These are phyloP conservation scores for Hemileccinum impolitum DNA, from an alignment of 768 basidiomycete species.

Conservation along the genomic window DNA sequence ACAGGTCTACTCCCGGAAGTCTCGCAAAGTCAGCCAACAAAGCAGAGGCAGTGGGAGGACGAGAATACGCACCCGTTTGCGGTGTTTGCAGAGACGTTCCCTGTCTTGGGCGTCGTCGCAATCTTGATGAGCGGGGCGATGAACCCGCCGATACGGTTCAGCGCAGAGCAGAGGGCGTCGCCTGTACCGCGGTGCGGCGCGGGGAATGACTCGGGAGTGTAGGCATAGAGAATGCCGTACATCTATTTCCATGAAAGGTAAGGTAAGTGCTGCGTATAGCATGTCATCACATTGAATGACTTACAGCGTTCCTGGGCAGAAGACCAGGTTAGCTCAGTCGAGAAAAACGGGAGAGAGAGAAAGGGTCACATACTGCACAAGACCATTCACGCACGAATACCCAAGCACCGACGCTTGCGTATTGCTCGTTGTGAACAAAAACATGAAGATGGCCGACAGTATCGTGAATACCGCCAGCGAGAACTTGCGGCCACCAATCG, in stretches of 20 bases:
- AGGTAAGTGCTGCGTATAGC: background rate
- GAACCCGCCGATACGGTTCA: constrained; percentile 48
- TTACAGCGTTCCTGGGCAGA: constrained; percentile 34
- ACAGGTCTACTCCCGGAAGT: constrained; percentile 40
- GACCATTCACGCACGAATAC: constrained; percentile 42
- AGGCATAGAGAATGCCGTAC: constrained; percentile 54
- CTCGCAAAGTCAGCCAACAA: background rate
- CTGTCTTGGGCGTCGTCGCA: constrained; percentile 35
- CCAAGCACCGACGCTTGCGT: constrained; percentile 39
- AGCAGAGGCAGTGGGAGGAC: background rate
- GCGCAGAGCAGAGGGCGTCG: constrained; percentile 45
- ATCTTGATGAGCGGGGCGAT: constrained; percentile 50
- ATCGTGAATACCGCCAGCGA: constrained; percentile 45
- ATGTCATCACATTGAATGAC: background rate
- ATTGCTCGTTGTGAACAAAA: constrained; percentile 49
- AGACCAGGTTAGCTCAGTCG: background rate
- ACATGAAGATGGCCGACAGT: constrained; percentile 46
- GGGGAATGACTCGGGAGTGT: constrained; percentile 60
- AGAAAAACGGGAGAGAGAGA: no score
- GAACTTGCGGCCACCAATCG: constrained; percentile 44
- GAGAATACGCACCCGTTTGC: constrained; percentile 35
- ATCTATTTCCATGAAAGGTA: constrained; percentile 25
- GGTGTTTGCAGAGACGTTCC: constrained; percentile 26
- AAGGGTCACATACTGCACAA: constrained; percentile 37
- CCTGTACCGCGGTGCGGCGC: constrained; percentile 55